Base-by-base conservation (phyloP, 495 filamentous ascomycete genomes). In the Penicillium cinerascens region DNA sequence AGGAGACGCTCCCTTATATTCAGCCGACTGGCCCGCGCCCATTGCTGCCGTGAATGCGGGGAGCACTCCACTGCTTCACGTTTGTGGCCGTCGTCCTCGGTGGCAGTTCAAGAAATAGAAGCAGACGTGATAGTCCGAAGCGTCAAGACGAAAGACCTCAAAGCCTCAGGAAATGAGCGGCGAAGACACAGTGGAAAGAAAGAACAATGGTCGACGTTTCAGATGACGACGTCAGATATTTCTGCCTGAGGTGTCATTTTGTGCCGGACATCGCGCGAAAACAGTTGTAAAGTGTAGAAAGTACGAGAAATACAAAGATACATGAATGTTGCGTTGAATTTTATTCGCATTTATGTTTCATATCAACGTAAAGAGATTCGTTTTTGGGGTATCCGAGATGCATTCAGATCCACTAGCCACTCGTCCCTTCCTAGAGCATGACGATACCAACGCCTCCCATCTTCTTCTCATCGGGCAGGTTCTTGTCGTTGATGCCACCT, bases 401-500 rank as follows among this genome's bases (percentile, higher is more conserved):
- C 44, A 39, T 51, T 55, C 44, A 51, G 40, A 46, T 47, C 33
- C 45, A 49, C 47, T 43, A 52, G 39, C 51, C 47, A 42, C 27
- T 33, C 25, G 17, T 6, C 26, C 47, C 35, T 42, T 36, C 27
- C 51, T 74, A 92, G 52, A 92, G 74, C 84, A 91, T 91, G 26
- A 96, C 88, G 54, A 96, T 82, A 51, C 92, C 95, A 49, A 98
- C 78, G 2, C 95, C 92, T 52, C 92, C 92, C 64, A 89, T 82
- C 49, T 80, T 76, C 46, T 83, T 82, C 47, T 82, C 80, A 65
- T 95, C 90, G 15, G 88, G 70, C 47, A 79, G 71, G 61, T 93
- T 93, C 56, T 79, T 82, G 49, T 80, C 77, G 67, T 96, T 84
- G 21, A 97, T 84, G 23, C 93, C 93, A 21, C 93, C 91, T 9